Base-by-base conservation (phyloP, 2,329 filamentous ascomycete species). In the Colletotrichum kahawae region DNA sequence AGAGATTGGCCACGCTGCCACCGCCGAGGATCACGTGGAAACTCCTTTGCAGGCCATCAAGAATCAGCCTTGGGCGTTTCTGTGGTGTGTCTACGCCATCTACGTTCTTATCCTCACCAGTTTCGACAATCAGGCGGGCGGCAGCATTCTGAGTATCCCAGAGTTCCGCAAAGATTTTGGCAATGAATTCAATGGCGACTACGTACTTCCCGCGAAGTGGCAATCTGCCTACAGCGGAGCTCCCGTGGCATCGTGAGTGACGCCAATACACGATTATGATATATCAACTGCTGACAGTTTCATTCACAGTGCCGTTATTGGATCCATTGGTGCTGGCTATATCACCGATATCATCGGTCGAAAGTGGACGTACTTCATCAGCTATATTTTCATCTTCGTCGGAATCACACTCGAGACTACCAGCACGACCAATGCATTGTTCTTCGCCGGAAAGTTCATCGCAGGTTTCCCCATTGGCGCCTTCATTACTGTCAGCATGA, bases 161-260 rank as follows among this genome's bases (percentile, higher is more conserved):
- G 71, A 84, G 71, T 88, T 88, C 76, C 81, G 85, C 64, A 82
- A 87, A 71, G 85, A 88, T 75, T 88, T 88, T 77, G 86, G 86
- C 0, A 76, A 80, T 36, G 67, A 77, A 12, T 85, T 80, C 63
- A 81, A 82, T 2, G 83, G 80, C 5, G 78, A 79, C 71, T 87
- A 84, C 78, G 84, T 86, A 6, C 79, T 88, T 9, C 78, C 83
- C 13, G 83, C 85, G 6, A 82, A 84, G 16, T 88, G 86, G 87
- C 85, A 88, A 77, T 82, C 81, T 21, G 86, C 86, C 7, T 87
- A 87, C 72, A 82, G 82, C 67, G 86, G 85, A 21, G 86, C 80
- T 0, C 85, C 86, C 3, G 82, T 86, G 12, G 85, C 85, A 64
- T 81, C 81, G 81, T 82, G 64, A 77, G 80, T 79, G 6, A n/a